Percentiles rank a stretch among this genome's conserved stretches.
phyloP scores from a whole-genome alignment of 257 asterid species.

The Nicotiana tabacum region DNA sequence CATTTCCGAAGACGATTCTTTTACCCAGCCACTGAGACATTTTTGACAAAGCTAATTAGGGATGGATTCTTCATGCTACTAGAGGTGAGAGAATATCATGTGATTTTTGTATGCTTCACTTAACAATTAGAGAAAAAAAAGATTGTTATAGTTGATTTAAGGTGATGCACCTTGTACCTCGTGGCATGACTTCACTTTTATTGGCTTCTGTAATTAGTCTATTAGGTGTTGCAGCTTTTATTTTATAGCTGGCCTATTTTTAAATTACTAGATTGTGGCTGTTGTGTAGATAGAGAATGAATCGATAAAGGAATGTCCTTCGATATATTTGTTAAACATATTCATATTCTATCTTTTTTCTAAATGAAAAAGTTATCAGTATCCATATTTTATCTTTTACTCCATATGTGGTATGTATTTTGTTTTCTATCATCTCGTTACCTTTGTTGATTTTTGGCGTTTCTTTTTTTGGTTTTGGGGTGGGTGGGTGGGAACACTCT shows the following conservation, averaged over 20 bases:
- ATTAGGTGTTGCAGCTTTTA: not conserved
- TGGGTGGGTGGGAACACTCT: not conserved
- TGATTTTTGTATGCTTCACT: not conserved
- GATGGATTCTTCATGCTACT: not conserved
- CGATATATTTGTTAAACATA: not conserved
- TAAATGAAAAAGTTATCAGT: not conserved
- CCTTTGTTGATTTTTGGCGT: not conserved
- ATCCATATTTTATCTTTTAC: not conserved
- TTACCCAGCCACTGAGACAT: conserved; percentile 35
- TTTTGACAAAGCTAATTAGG: not conserved
- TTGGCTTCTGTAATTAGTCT: not conserved
- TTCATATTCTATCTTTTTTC: too few relatives aligned
- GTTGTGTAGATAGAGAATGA: not conserved
- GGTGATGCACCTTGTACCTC: conserved; percentile 10
- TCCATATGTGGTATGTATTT: not conserved
- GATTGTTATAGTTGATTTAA: not conserved
- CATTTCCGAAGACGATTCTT: conserved; percentile 45
- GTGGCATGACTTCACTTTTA: not conserved
- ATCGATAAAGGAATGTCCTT: not conserved
- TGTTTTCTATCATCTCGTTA: not conserved
- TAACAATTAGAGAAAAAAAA: not conserved
- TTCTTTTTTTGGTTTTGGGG: not conserved
- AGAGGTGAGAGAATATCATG: not conserved
- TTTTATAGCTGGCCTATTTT: not conserved
- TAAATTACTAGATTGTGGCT: not conserved